Evolutionary conservation across 2,329 filamentous ascomycete species (phyloP), one percentile per base, ranked within the genome.

Genomic region (Macroventuria anomochaeta): DNA sequence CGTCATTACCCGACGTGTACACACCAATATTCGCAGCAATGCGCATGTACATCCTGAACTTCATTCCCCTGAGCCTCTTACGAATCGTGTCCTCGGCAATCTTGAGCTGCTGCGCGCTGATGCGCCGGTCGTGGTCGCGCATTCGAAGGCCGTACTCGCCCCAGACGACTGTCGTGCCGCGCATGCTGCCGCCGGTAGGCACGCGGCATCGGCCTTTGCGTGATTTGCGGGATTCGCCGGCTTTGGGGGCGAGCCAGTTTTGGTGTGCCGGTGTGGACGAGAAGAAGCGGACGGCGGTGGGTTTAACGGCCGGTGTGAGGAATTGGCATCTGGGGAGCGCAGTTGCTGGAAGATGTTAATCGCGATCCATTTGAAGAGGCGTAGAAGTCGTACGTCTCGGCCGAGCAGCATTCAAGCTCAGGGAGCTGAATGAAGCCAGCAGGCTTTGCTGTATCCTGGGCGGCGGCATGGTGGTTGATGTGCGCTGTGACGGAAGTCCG

Each of bases 91-190:
- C 92, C 72, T 96, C 93, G 57, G 91, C 95, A 70, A 91, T 88
- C 78, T 93, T 93, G 59, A 99, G 83, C 66, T 96, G 90, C 62
- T 86, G 81, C 20, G 95, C 90, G 63, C 89, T 91, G 73, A 99
- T 90, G 69, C 95, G 86, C 53, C 95, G 89, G 78, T 97, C 90
- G 75, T 96, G 90, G 77, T 99, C 95, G 59, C 83, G 87, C 87
- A 99, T 95, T 52, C 95, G 90, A 64, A 99, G 80, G 7, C 95
- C 95, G 73, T 93, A 99, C 75, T 97, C 93, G 49, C 95, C 95
- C 91, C 92, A 97, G 52, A 96, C 87, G 17, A 99, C 89, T 0
- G 93, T 97, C 29, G 95, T 99, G 64, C 95, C 95, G 74, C 96
- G 92, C 29, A 84, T 87, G 49, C 90, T 96, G 57, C 95, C 95